Evolutionary conservation across 805 yeast genomes (phyloP).

Genomic region (Teunomyces aglyptinius): DNA sequence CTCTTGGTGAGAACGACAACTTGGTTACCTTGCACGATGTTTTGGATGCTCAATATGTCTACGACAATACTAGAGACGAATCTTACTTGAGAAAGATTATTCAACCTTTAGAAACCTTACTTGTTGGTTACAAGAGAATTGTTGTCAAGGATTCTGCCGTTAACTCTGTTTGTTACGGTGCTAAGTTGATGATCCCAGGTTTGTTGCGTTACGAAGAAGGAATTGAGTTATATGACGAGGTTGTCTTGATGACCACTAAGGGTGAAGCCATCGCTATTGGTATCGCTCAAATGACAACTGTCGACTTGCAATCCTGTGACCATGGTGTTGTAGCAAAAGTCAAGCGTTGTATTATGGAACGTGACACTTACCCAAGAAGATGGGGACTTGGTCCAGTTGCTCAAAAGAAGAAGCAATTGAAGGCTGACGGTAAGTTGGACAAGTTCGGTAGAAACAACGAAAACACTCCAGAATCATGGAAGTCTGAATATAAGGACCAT

Average conservation of each 20-base stretch:
- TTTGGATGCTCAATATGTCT: slow-evolving; percentile 96
- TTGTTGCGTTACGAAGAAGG: slow-evolving; percentile 96
- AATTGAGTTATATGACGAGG: slow-evolving; percentile 95
- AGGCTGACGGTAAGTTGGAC: slow-evolving; percentile 95
- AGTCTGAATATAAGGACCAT: slow-evolving; percentile 74
- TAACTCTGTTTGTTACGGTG: slow-evolving; percentile 98
- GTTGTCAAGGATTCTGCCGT: slow-evolving; percentile 94
- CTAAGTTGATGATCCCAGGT: slow-evolving; percentile 98
- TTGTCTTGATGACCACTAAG: slow-evolving; percentile 95
- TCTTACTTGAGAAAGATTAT: slow-evolving; percentile 89
- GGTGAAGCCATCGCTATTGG: slow-evolving; percentile 99
- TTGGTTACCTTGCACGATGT: slow-evolving; percentile 96
- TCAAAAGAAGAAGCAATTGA: slow-evolving; percentile 96
- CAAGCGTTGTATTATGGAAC: slow-evolving; percentile 99
- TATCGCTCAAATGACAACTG: slow-evolving; percentile 98
- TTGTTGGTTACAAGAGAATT: slow-evolving; percentile 93
- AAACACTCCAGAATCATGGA: slow-evolving; percentile 92
- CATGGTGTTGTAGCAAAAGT: slow-evolving; percentile 99
- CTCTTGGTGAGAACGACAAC: slow-evolving; percentile 83
- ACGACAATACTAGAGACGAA: slow-evolving; percentile 97
- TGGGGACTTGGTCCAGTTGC: slow-evolving; percentile 99
- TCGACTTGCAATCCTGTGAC: slow-evolving; percentile 93
- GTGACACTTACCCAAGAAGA: slow-evolving; percentile 98
- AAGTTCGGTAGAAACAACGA: slow-evolving; percentile 92
- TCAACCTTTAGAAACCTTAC: slow-evolving; percentile 90